A percentile compares a stretch with the other conserved stretches of the same genome.
Evolutionary conservation across 129 eudicot species (phyloP).

Genomic region (Flaveria robusta): DNA sequence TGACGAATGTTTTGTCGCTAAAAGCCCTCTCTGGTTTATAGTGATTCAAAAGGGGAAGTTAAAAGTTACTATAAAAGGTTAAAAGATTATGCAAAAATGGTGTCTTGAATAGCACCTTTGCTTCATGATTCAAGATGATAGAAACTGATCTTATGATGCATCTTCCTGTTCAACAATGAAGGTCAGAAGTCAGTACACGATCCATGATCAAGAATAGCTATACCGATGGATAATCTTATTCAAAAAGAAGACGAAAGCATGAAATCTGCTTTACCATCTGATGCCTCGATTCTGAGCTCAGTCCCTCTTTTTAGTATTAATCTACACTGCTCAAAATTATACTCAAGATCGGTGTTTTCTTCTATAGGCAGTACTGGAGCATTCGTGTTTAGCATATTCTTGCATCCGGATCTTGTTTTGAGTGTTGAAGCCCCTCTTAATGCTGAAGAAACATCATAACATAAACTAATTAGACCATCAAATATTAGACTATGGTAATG

Average conservation of each 20-base stretch:
- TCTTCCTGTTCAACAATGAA: slow-evolving; percentile 56
- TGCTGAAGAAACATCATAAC: slow-evolving; percentile 43
- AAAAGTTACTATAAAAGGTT: no score
- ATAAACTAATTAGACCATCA: neutral
- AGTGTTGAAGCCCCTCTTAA: slow-evolving; percentile 84
- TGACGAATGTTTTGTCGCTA: neutral
- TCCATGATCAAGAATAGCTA: neutral
- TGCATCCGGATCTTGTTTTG: slow-evolving; percentile 66
- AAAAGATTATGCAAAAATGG: neutral
- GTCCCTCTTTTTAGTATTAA: slow-evolving; percentile 65
- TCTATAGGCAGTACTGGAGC: slow-evolving; percentile 74
- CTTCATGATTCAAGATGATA: slow-evolving; percentile 58
- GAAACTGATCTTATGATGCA: slow-evolving; percentile 60
- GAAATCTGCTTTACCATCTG: slow-evolving; percentile 55
- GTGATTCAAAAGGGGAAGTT: no score
- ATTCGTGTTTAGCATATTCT: slow-evolving; percentile 54
- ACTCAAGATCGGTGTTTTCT: slow-evolving; percentile 48
- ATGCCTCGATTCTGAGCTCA: slow-evolving; percentile 51
- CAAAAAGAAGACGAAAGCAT: neutral
- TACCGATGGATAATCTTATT: no score
- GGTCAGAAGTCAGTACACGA: neutral
- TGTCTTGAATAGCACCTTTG: slow-evolving; percentile 50
- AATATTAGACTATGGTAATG: neutral
- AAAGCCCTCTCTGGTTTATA: no score
- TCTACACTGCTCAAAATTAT: slow-evolving; percentile 59